Conservation (phyloP, 345 rosid species). For the Citrus australasica region DNA sequence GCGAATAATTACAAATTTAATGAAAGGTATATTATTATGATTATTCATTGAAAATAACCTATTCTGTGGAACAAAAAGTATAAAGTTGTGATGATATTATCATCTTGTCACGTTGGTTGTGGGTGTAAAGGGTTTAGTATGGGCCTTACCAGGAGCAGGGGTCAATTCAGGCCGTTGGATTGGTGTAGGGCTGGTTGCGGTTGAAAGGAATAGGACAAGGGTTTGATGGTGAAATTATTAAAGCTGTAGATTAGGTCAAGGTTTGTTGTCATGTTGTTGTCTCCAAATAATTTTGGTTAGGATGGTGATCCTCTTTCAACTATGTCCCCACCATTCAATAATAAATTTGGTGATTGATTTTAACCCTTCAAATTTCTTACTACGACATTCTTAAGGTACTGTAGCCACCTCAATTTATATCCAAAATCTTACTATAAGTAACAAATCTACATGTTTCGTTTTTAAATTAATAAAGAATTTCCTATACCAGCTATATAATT, state of each 20-base stretch:
- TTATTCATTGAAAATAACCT: neutral
- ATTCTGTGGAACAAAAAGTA: neutral
- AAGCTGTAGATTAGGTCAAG: neutral
- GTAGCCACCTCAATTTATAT: neutral
- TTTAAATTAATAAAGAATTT: too few species aligned
- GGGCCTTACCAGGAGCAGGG: neutral
- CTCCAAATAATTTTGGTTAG: neutral
- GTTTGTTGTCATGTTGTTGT: neutral
- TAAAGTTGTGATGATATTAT: neutral
- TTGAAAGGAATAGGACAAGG: conserved; percentile 1
- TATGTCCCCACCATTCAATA: neutral
- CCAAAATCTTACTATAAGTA: too few species aligned
- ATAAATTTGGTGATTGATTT: neutral
- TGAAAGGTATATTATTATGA: neutral
- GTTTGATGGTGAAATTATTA: conserved; percentile 12
- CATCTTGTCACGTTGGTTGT: neutral
- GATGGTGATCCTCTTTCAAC: neutral
- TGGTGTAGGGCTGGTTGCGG: neutral
- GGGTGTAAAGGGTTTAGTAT: neutral
- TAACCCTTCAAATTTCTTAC: neutral
- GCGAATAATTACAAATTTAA: neutral
- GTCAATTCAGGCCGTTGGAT: conserved; percentile 12
- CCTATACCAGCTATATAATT: neutral
- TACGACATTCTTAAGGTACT: too few species aligned
- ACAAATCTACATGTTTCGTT: neutral